Base-by-base conservation (phyloP, 768 basidiomycete genomes). In the Termitomyces eurrhizus region DNA sequence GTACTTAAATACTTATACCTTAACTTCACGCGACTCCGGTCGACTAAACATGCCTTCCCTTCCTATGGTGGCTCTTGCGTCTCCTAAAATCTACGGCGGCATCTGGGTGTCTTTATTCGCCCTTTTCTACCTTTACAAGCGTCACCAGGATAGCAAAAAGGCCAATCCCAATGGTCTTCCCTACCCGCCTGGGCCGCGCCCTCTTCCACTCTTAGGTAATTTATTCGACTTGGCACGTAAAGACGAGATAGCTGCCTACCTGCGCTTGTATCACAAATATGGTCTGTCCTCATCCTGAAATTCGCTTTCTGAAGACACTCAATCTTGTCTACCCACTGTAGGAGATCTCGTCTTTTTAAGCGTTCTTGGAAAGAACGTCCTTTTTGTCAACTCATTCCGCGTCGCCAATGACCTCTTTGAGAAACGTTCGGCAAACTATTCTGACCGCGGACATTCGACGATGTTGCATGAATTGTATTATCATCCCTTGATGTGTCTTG, bases 291-390 rank as follows among this genome's bases (percentile, higher is more conserved):
- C 11, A 14, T 14, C 24, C 54, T 39, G 61, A 32, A 52, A 54
- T 12, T 35, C 18, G 14, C 35, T 29, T 33, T 56, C 21, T 36
- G 16, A 48, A 24, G 16, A 48, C 8, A 48, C 18, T 57, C 26
- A 35, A 51, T 33, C 9, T 49, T 42, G 29, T 41, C 52, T 44
- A 18, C 33, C 24, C 37, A 37, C n/a, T 49, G 3, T 52, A 84
- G 85, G 85, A 5, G 81, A 84, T 56, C 64, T 87, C 42, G 80
- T 86, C 3, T 83, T 81, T 63, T 71, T 85, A 21, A 78, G 75
- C 54, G 75, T 81, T 14, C 68, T 86, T 7, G 82, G 84, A 33
- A 78, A 77, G 61, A 76, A 78, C 44, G 67, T 82, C 13, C 70
- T 83, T 21, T 75, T 83, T 41, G 69, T 83, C 51, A 83, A 82